Conservation (phyloP, 805 yeast genomes). For the Saccharomycodes ludwigii region DNA sequence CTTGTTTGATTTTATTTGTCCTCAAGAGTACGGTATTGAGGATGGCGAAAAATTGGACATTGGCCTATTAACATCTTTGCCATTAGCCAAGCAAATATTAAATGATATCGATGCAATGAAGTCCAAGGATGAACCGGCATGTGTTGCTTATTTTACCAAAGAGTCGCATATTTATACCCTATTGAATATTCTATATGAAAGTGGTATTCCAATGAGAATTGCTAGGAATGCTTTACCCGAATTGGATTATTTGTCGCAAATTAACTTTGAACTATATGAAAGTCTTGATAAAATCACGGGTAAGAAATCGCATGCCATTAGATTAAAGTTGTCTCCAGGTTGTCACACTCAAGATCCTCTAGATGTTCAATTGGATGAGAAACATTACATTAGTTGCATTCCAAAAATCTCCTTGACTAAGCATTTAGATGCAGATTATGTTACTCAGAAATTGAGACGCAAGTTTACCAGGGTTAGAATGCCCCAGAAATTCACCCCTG, state of each 20-base stretch:
- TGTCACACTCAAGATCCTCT: constrained; percentile 97
- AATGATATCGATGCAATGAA: constrained; percentile 72
- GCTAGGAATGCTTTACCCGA: constrained; percentile 94
- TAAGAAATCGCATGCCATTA: constrained; percentile 74
- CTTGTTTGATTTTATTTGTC: constrained; percentile 91
- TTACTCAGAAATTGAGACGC: constrained; percentile 65
- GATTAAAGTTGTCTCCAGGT: constrained; percentile 92
- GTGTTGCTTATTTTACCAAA: constrained; percentile 86
- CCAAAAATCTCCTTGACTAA: constrained; percentile 83
- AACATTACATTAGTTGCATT: constrained; percentile 93
- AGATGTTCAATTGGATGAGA: constrained; percentile 91
- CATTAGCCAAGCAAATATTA: constrained; percentile 79
- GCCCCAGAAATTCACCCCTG: constrained; percentile 87
- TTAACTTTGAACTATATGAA: constrained; percentile 87
- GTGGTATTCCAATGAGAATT: constrained; percentile 89
- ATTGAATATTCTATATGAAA: constrained; percentile 79
- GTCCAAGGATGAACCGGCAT: constrained; percentile 67
- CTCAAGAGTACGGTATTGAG: constrained; percentile 96
- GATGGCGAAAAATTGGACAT: constrained; percentile 92
- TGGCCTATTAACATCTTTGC: constrained; percentile 87
- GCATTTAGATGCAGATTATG: constrained; percentile 85
- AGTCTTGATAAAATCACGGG: constrained; percentile 49
- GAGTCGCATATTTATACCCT: constrained; percentile 94
- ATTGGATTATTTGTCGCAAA: constrained; percentile 87
- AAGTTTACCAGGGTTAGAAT: constrained; percentile 77